Percentiles rank a stretch among this genome's conserved stretches.
Evolutionary conservation across 1,284 basidiomycete species (phyloP).

Genomic region (Gastroboletus turbinatus): DNA sequence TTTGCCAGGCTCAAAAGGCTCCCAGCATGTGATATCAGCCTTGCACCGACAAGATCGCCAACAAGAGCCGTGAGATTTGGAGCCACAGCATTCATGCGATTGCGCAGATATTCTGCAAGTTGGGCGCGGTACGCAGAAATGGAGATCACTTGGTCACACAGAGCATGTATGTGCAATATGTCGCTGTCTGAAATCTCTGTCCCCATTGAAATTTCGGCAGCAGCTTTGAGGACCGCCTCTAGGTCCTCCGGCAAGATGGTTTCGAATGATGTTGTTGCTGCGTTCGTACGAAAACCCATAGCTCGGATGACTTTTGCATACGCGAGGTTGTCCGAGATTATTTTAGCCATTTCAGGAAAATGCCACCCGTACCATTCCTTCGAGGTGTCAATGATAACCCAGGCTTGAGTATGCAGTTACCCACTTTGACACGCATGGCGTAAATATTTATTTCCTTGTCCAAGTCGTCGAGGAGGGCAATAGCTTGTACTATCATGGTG

Average conservation of each 20-base stretch:
- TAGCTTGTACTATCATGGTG: constrained; percentile 99
- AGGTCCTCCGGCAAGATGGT: constrained; percentile 93
- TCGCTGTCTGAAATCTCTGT: constrained; percentile 97
- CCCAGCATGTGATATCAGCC: constrained; percentile 96
- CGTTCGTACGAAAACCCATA: constrained; percentile 97
- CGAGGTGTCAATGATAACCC: constrained; percentile 6
- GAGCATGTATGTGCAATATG: constrained; percentile 90
- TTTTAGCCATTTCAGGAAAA: constrained; percentile 99
- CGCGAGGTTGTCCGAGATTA: constrained; percentile 94
- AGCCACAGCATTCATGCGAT: constrained; percentile 96
- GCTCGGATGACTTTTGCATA: constrained; percentile 90
- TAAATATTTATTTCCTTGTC: constrained; percentile 99
- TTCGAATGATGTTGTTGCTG: constrained; percentile 82
- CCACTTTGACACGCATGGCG: constrained; percentile 95
- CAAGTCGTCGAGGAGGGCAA: constrained; percentile 95
- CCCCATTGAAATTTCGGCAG: constrained; percentile 97
- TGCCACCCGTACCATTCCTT: constrained; percentile 99
- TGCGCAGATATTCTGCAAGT: constrained; percentile 92
- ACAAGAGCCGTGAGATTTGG: constrained; percentile 96
- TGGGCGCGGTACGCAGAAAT: constrained; percentile 94
- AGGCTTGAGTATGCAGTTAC: constrained; percentile 17
- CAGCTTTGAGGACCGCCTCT: constrained; percentile 87
- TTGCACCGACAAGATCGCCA: constrained; percentile 94
- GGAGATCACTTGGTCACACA: constrained; percentile 96
- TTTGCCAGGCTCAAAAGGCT: constrained; percentile 93